Evolutionary conservation across 2,329 filamentous ascomycete species (phyloP).

Genomic region (Colletotrichum plurivorum): DNA sequence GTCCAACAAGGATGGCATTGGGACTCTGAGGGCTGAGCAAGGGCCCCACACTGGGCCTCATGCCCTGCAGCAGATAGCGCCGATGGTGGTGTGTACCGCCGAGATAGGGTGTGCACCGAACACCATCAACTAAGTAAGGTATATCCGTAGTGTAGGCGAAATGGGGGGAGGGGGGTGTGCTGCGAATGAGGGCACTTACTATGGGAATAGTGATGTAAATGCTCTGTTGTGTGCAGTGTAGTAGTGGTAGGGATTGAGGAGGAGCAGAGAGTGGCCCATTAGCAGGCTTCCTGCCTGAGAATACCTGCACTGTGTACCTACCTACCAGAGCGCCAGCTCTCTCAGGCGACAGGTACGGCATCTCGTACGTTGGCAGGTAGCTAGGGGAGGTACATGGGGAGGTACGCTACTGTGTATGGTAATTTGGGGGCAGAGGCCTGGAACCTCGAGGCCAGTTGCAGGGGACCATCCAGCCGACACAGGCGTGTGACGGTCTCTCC

Average conservation of each 20-base stretch:
- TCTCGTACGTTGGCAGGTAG: no score
- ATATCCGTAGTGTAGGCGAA: neutral
- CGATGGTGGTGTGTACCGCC: slow-evolving; percentile 2
- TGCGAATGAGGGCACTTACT: neutral
- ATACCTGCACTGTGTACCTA: no score
- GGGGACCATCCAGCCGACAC: slow-evolving; percentile 24
- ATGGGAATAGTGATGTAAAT: no score
- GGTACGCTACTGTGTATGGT: no score
- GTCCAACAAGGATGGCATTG: slow-evolving; percentile 35
- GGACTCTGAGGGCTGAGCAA: slow-evolving; percentile 33
- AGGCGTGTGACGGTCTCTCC: slow-evolving; percentile 30
- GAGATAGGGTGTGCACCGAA: neutral
- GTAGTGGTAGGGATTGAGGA: no score
- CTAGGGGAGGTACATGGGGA: no score
- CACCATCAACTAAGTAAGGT: no score
- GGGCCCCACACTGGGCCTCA: slow-evolving; percentile 33
- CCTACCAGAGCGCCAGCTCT: no score
- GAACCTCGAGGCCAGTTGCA: neutral
- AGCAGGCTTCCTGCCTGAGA: no score
- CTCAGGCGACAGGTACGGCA: no score
- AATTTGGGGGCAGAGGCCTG: neutral
- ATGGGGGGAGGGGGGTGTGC: neutral
- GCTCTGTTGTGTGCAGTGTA: no score
- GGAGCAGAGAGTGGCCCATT: no score
- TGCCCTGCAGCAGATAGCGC: slow-evolving; percentile 40